Evolutionary conservation across 495 filamentous ascomycete genomes (phyloP).

Genomic region (Recurvomyces mirabilis): DNA sequence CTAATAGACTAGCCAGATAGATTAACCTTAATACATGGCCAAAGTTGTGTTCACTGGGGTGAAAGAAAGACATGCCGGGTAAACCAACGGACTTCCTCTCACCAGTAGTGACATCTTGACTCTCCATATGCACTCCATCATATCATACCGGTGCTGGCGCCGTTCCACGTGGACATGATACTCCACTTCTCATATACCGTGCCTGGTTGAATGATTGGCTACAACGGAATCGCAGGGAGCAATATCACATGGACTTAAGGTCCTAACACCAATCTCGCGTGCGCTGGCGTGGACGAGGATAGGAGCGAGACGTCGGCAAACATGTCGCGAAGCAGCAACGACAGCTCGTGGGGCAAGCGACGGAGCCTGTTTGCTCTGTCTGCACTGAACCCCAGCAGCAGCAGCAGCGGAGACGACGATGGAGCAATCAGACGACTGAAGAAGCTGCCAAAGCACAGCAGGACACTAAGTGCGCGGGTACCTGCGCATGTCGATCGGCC

Average conservation of each 20-base stretch:
- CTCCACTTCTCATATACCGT: constrained; percentile 6
- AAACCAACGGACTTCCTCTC: too few relatives aligned
- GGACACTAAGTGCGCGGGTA: constrained; percentile 19
- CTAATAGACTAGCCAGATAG: too few relatives aligned
- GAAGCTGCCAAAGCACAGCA: constrained; percentile 22
- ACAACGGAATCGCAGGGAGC: too few relatives aligned
- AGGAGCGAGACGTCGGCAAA: neutral
- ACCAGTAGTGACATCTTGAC: too few relatives aligned
- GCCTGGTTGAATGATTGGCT: too few relatives aligned
- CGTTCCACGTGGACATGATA: constrained; percentile 1
- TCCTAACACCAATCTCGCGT: constrained; percentile 9
- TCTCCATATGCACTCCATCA: too few relatives aligned
- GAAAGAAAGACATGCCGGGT: too few relatives aligned
- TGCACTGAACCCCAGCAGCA: constrained; percentile 15
- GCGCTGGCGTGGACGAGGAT: neutral
- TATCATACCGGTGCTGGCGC: constrained; percentile 21
- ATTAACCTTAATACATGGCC: too few relatives aligned
- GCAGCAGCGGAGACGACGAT: constrained; percentile 13
- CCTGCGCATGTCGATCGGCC: constrained; percentile 19
- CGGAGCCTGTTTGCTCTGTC: constrained; percentile 24
- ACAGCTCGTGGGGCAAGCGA: constrained; percentile 22
- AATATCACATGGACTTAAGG: too few relatives aligned
- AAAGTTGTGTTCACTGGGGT: too few relatives aligned
- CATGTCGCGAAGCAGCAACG: constrained; percentile 25
- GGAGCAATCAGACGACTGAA: constrained; percentile 18